Evolutionary conservation across 2,329 filamentous ascomycete genomes (phyloP).

Genomic region (Fusarium nurragi): DNA sequence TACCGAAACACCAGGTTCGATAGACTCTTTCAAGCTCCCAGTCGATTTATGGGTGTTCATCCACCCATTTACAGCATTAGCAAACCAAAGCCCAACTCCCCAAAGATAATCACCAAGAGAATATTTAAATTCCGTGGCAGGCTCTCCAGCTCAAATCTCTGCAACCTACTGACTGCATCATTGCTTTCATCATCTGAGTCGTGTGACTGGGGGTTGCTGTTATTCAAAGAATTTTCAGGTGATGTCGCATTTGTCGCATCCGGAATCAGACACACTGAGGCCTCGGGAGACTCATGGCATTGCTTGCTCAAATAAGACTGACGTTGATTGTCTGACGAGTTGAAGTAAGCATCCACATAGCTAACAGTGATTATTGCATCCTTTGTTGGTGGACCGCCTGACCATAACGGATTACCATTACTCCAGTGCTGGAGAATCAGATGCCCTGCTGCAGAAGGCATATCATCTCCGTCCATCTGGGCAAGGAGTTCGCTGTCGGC

Average conservation of each 20-base stretch:
- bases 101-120: background rate
- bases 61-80: background rate
- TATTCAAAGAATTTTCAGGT: constrained; percentile 33
- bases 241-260: constrained; percentile 39
- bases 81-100: background rate
- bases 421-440: constrained; percentile 81
- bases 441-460: constrained; percentile 70
- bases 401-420: constrained; percentile 78
- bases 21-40: background rate
- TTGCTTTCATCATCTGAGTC: background rate
- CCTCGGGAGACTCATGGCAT: constrained; percentile 23
- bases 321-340: constrained; percentile 62
- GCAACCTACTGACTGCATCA: background rate
- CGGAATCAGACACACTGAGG: constrained; percentile 41
- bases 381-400: constrained; percentile 70
- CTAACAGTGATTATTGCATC: constrained; percentile 72
- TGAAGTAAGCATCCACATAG: constrained; percentile 84
- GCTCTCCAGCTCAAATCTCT: background rate
- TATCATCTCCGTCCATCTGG: constrained; percentile 63
- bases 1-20: background rate
- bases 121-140: background rate
- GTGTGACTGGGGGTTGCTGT: background rate
- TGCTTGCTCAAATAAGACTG: constrained; percentile 14
- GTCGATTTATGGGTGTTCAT: background rate
- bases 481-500: constrained; percentile 69